Conservation (phyloP, 2,329 filamentous ascomycete species). For the Botrytis medusae region DNA sequence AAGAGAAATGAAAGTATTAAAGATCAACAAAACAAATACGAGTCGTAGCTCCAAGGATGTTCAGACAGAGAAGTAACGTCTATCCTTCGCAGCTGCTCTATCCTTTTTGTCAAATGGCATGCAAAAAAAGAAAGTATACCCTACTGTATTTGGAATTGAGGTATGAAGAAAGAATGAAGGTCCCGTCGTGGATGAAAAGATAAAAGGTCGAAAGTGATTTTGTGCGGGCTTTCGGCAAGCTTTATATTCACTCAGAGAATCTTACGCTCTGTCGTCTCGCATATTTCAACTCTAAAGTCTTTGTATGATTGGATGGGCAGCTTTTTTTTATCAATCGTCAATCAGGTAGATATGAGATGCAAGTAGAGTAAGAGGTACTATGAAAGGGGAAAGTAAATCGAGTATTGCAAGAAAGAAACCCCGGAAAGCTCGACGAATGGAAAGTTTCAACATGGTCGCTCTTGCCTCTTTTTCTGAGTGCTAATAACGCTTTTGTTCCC, state of each 20-base stretch:
- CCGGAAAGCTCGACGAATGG: neutral
- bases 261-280: neutral
- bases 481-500: neutral
- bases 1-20: slow-evolving; percentile 31
- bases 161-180: neutral
- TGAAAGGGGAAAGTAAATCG: neutral
- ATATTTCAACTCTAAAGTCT: slow-evolving; percentile 2
- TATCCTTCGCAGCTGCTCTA: slow-evolving; percentile 17
- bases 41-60: slow-evolving; percentile 37
- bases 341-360: neutral
- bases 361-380: neutral
- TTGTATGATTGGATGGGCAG: neutral
- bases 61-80: slow-evolving; percentile 38
- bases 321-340: neutral
- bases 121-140: slow-evolving; percentile 9
- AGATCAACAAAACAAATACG: slow-evolving; percentile 36
- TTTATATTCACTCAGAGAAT: slow-evolving; percentile 5
- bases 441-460: neutral
- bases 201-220: neutral
- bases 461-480: neutral
- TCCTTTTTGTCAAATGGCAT: slow-evolving; percentile 20
- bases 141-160: neutral
- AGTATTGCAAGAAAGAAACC: neutral
- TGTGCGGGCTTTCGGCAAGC: neutral
- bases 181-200: neutral